Evolutionary conservation across 169 alveolate species (phyloP).

Genomic region (Blepharisma undulans): DNA sequence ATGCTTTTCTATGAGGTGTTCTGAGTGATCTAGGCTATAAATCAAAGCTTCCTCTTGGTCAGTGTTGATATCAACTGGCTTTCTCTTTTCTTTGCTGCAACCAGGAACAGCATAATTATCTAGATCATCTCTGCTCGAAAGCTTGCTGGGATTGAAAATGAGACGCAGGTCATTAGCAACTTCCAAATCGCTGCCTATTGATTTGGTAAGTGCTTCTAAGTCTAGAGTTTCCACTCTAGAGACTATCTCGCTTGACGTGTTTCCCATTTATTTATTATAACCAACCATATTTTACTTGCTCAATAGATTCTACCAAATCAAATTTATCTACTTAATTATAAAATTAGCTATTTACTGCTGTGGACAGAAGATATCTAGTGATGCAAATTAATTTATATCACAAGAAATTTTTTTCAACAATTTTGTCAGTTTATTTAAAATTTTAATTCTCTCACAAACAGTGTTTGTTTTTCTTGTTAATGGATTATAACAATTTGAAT

Average conservation of each 20-base stretch:
- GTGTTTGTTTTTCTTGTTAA: too few relatives aligned
- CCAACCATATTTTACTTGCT: neutral
- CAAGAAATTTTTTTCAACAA: too few relatives aligned
- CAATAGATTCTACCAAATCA: neutral
- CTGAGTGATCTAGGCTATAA: neutral
- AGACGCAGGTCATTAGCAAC: neutral
- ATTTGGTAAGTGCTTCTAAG: neutral
- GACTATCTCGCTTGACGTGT: slow-evolving; percentile 15
- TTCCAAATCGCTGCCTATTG: neutral
- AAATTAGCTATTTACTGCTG: neutral
- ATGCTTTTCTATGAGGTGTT: slow-evolving; percentile 27
- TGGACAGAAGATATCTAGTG: neutral
- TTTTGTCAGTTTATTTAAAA: too few relatives aligned
- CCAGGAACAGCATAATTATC: neutral
- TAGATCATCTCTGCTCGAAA: neutral
- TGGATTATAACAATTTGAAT: too few relatives aligned
- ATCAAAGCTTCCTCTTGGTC: slow-evolving; percentile 25
- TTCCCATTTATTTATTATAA: slow-evolving; percentile 22
- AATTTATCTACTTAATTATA: too few relatives aligned
- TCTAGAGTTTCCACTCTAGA: neutral
- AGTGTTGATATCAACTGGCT: neutral
- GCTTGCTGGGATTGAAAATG: neutral
- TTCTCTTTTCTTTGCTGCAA: neutral
- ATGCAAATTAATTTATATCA: neutral
- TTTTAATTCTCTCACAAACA: too few relatives aligned